Evolutionary conservation across 2,329 filamentous ascomycete genomes (phyloP).

Genomic region (Cryphonectria nitschkei): DNA sequence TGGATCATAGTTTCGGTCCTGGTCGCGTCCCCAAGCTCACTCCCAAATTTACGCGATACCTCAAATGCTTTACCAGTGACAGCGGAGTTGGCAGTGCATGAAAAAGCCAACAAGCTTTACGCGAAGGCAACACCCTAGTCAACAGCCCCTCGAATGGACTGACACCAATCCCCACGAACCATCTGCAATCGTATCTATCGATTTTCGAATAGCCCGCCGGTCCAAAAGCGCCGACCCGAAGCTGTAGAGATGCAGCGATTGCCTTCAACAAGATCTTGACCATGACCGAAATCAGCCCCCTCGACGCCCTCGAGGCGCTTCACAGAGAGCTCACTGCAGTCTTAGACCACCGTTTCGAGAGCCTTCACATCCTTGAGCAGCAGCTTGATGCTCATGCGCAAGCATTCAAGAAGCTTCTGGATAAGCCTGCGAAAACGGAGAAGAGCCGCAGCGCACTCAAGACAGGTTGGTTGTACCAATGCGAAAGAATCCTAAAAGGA

Average conservation of each 20-base stretch:
- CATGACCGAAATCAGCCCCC: conserved; percentile 75
- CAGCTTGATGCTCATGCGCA: conserved; percentile 69
- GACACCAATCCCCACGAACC: not conserved
- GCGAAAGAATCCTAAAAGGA: conserved; percentile 18
- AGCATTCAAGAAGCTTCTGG: conserved; percentile 72
- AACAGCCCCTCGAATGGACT: not conserved
- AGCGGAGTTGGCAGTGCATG: conserved; percentile 2
- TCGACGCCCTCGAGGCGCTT: conserved; percentile 80
- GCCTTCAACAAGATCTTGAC: conserved; percentile 31
- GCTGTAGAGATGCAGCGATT: conserved; percentile 25
- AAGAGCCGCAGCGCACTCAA: conserved; percentile 73
- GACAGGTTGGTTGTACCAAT: conserved; percentile 54
- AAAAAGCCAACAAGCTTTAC: conserved; percentile 21
- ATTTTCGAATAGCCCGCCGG: not conserved
- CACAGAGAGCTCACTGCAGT: conserved; percentile 83
- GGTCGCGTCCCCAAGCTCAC: conserved; percentile 23
- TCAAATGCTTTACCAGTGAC: conserved; percentile 11
- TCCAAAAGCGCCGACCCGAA: not conserved
- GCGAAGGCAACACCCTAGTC: not conserved
- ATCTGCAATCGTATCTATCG: not conserved
- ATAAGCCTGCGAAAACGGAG: conserved; percentile 75
- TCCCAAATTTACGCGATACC: conserved; percentile 30
- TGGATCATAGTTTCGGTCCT: not conserved
- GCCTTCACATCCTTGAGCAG: conserved; percentile 69
- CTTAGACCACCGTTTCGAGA: conserved; percentile 65